These are phyloP conservation scores for Athelia psychrophila DNA, from an alignment of 1,284 basidiomycete species.

Conservation along the genomic window DNA sequence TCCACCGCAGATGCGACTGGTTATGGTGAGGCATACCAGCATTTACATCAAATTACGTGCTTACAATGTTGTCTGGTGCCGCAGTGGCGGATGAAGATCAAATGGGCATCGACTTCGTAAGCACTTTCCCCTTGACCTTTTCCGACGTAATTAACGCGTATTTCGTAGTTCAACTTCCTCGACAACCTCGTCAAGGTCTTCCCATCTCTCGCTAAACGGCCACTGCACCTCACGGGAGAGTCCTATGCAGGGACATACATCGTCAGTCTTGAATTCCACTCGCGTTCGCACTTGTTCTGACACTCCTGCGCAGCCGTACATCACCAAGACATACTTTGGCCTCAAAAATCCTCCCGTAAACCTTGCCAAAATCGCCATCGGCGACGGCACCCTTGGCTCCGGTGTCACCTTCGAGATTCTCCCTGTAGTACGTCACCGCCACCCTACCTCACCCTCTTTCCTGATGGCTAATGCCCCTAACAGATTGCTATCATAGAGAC, in stretches of 20 bases:
- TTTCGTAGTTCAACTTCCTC: constrained; percentile 59
- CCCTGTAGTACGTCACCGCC: constrained; percentile 46
- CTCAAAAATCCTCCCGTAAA: constrained; percentile 65
- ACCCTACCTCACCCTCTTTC: background rate
- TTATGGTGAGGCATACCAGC: constrained; percentile 40
- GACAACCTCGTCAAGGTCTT: constrained; percentile 66
- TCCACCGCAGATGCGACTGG: constrained; percentile 61
- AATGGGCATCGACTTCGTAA: constrained; percentile 66
- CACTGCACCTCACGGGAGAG: constrained; percentile 61
- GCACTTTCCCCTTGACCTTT: constrained; percentile 15
- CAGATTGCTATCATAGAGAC: constrained; percentile 61
- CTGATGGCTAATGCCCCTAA: background rate
- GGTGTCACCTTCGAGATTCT: constrained; percentile 45
- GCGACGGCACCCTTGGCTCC: constrained; percentile 58
- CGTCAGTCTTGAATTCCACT: constrained; percentile 29
- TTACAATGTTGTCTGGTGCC: constrained; percentile 3
- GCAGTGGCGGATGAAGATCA: constrained; percentile 65
- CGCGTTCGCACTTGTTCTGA: background rate
- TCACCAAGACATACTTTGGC: constrained; percentile 65
- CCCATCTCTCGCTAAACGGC: constrained; percentile 56
- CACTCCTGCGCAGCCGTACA: constrained; percentile 54
- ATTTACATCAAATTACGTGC: constrained; percentile 4
- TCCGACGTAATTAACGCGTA: background rate
- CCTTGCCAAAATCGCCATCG: constrained; percentile 64
- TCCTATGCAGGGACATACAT: constrained; percentile 69